Base-by-base conservation (phyloP, 441 rosid genomes). In the Populus hybrid region DNA sequence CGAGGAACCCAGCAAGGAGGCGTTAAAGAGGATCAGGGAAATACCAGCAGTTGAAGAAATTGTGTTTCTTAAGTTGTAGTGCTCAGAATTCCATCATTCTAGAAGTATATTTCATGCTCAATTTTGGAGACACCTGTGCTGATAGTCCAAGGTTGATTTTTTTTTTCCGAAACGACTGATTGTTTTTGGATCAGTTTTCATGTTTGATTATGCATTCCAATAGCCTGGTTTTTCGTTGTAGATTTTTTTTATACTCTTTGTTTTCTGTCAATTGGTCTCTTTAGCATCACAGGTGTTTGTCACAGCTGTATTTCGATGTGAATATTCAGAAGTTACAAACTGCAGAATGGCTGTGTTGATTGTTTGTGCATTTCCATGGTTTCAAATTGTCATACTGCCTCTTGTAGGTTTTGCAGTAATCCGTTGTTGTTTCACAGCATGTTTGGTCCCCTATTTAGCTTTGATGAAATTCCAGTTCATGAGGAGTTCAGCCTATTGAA, bases 61-160 rank as follows among this genome's bases (percentile, higher is more conserved):
- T 69, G 97, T 93, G 75, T 94, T 88, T 87, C 94, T 94, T 59
- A 86, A 93, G 86, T 85, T 93, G 74, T 95, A 90, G 82, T 70
- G 28, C 38, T 14, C 26, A 45, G 18, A 45, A 12, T 45, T 45
- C 56, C 56, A 45, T 45, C 20, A 45, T 45, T 45, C 56, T 45
- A 3, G 20, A 45, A 45, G 56, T 1, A 14, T 45, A 4, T 45
- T 45, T 12, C 18, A 50, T 9, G 31, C 6, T 18, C 12, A 9
- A 14, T 40, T 74, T 71, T 26, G 38, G 36, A 5, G 36, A 40
- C 29, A 18, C 35, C 18, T 31, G n/a, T 1, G 24, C 26, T 63
- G 11, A 38, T 73, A n/a, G 9, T 29, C 18, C 35, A 36, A 61
- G 69, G 14, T 45, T 38, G 24, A 66, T 45, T 40, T 12, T 69